phyloP scores from a whole-genome alignment of 2,329 filamentous ascomycete genomes.

The Knufia petricola region DNA sequence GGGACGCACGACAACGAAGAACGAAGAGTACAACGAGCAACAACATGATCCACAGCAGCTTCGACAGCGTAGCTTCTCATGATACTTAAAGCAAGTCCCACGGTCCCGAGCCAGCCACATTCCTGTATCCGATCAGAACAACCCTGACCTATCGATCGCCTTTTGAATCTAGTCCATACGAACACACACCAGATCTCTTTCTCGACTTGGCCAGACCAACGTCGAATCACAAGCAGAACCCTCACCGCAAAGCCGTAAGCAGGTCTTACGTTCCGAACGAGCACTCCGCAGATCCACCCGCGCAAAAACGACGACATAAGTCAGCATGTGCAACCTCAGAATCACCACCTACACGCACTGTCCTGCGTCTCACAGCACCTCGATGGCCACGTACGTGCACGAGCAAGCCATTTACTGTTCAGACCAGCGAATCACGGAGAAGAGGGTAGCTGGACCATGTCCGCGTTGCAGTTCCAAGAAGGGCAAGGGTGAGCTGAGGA shows the following conservation, averaged over 20 bases:
- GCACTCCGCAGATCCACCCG: background rate
- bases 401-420: slow-evolving; percentile 7
- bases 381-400: background rate
- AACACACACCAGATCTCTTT: too few species aligned
- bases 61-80: too few species aligned
- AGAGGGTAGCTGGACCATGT: background rate
- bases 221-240: too few species aligned
- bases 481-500: background rate
- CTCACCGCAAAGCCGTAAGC: background rate
- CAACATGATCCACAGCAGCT: too few species aligned
- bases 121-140: too few species aligned
- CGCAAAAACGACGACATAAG: too few species aligned
- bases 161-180: background rate
- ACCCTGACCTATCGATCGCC: background rate
- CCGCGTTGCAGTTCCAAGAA: background rate
- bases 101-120: too few species aligned
- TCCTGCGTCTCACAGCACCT: slow-evolving; percentile 1
- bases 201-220: too few species aligned
- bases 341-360: slow-evolving; percentile 1
- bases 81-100: too few species aligned
- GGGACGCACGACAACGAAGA: too few species aligned
- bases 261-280: too few species aligned
- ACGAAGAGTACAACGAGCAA: too few species aligned
- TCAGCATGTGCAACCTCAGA: slow-evolving; percentile 3
- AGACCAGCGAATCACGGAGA: background rate